Evolutionary conservation across 106 monocot genomes (phyloP), one percentile per base, ranked within the genome.

Genomic region (Allium fistulosum): DNA sequence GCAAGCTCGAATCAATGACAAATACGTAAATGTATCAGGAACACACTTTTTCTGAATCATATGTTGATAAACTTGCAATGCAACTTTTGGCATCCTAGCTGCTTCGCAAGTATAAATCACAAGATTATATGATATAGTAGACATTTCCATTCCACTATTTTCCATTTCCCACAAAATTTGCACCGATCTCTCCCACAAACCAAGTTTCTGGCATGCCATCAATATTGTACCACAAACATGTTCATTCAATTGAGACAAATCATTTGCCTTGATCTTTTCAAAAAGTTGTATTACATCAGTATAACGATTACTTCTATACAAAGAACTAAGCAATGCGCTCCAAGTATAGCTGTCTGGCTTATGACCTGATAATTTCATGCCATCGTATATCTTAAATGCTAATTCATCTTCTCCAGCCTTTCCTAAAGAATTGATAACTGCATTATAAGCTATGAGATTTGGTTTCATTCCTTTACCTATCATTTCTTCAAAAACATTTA

Each of bases 161-260:
- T 93, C 97, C 97, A 99, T 99, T 47, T 79, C 58, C 92, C 97
- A 99, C 27, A 99, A 68, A 49, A 99, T 56, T 75, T 99, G 92
- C 68, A 99, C 62, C 26, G 84, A 80, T 26, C 79, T 84, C 17
- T 89, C 85, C 97, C 97, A 99, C 48, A 80, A 82, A 68, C 89
- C 66, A 68, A 92, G 86, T 69, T 65, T 87, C 66, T 81, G 89
- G 72, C 89, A 93, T 47, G 89, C 77, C 89, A 93, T 82, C 59
- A 99, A 60, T 77, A 79, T 86, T 16, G 78, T 76, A 48, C 92
- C 83, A 71, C 81, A 99, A n/a, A 90, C 57, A 75, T 90, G 89
- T 37, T 10, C 48, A 72, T 90, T 86, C 46, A 79, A 63, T 63
- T 74, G 65, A 48, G 46, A 64, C 17, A 46, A 50, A 6, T 82